phyloP scores from a whole-genome alignment of 495 filamentous ascomycete genomes.

The Aspergillus ostianus region DNA sequence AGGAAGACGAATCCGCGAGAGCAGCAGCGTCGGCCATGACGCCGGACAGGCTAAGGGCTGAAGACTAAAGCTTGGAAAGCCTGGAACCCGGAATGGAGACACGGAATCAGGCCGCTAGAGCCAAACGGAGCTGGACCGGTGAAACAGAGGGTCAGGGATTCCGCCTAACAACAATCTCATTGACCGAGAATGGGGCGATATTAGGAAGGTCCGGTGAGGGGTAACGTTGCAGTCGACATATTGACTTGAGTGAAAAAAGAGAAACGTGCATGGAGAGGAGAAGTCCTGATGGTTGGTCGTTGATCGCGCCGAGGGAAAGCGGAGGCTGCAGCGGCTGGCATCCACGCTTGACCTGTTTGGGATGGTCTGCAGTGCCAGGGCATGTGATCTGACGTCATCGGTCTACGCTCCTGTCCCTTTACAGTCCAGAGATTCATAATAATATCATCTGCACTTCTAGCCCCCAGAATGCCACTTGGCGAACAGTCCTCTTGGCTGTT shows the following conservation, averaged over 20 bases:
- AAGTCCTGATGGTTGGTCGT: not conserved
- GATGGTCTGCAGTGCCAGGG: not conserved
- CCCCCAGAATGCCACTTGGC: not conserved
- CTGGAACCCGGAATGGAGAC: slow-evolving; percentile 7
- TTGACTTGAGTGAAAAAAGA: not conserved
- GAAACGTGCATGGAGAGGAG: not conserved
- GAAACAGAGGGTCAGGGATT: not conserved
- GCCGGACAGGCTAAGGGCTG: not conserved
- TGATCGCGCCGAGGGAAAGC: not conserved
- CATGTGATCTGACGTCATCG: not conserved
- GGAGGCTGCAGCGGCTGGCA: not conserved
- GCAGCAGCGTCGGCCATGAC: slow-evolving; percentile 21
- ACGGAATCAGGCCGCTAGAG: slow-evolving; percentile 2
- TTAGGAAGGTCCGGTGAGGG: not conserved
- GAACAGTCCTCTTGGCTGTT: not conserved
- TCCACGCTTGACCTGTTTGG: not conserved
- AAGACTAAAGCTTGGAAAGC: not conserved
- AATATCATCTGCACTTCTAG: not conserved
- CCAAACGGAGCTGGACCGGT: not conserved
- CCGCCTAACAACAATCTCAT: not conserved
- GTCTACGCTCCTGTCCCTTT: too few relatives aligned
- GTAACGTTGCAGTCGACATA: not conserved
- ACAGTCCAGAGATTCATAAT: too few relatives aligned
- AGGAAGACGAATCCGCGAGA: slow-evolving; percentile 12
- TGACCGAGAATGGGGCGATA: not conserved